Percentiles rank a stretch among this genome's conserved stretches.
These are phyloP conservation scores for Carpinus viminea DNA, from an alignment of 306 rosid genomes.

Conservation along the genomic window DNA sequence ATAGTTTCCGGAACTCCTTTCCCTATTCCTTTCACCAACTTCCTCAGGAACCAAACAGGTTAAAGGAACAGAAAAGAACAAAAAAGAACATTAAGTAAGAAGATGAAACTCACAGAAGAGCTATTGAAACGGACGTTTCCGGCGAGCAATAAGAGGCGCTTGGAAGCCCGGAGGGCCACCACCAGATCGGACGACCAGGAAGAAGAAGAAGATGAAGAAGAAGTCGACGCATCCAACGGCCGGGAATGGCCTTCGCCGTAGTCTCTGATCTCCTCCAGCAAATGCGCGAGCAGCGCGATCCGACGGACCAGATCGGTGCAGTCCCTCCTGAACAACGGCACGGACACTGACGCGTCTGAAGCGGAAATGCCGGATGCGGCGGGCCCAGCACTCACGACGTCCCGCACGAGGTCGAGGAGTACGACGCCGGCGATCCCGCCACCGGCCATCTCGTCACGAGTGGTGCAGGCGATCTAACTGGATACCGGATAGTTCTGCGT, in stretches of 20 bases:
- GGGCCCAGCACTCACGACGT: conserved; percentile 39
- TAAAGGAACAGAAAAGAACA: not conserved
- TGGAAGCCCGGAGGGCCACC: conserved; percentile 66
- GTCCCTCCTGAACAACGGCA: conserved; percentile 57
- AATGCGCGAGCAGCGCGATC: conserved; percentile 82
- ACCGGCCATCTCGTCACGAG: conserved; percentile 55
- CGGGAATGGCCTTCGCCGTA: conserved; percentile 34
- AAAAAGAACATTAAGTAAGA: not conserved
- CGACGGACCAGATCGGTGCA: conserved; percentile 94
- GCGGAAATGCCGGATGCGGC: conserved; percentile 16
- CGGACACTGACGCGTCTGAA: conserved; percentile 13
- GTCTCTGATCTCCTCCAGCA: conserved; percentile 78
- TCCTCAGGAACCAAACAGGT: not conserved
- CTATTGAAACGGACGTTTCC: conserved; percentile 47
- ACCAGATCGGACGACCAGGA: conserved; percentile 71
- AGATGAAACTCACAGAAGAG: conserved; percentile 54
- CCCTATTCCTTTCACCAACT: not conserved
- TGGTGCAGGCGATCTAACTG: not conserved
- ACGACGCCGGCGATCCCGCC: conserved; percentile 38
- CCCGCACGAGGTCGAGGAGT: conserved; percentile 50
- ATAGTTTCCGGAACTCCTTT: not conserved
- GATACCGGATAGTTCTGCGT: not conserved
- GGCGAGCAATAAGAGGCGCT: conserved; percentile 60
- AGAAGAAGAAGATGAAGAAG: conserved; percentile 24
- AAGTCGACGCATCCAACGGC: conserved; percentile 27